Conservation (phyloP, 768 basidiomycete genomes). For the Saitozyma podzolica region DNA sequence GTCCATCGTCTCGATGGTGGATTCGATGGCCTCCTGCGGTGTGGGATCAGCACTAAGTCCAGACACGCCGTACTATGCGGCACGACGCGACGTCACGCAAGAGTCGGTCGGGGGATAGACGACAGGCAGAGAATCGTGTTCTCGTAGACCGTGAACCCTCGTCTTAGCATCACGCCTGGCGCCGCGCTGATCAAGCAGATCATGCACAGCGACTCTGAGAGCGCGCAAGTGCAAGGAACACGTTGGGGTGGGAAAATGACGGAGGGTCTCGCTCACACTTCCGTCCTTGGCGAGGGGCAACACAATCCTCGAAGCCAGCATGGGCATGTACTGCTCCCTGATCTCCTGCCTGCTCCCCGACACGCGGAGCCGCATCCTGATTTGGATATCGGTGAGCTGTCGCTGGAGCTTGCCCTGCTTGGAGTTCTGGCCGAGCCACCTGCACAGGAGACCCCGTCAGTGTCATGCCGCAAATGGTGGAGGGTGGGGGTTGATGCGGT, state of each 20-base stretch:
- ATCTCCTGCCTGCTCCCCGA: slow-evolving; percentile 89
- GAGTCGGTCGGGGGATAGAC: too few species aligned
- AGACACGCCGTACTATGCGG: too few species aligned
- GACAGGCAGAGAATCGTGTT: neutral
- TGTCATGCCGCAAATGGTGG: too few species aligned
- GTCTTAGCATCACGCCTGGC: too few species aligned
- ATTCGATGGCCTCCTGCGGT: slow-evolving; percentile 70
- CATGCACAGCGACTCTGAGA: too few species aligned
- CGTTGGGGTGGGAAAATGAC: too few species aligned
- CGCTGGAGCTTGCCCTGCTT: slow-evolving; percentile 79
- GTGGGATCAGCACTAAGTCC: neutral
- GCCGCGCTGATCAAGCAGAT: too few species aligned
- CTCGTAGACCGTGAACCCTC: too few species aligned
- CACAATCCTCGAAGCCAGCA: slow-evolving; percentile 78
- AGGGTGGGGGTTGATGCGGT: too few species aligned
- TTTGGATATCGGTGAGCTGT: slow-evolving; percentile 84
- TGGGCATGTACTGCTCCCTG: slow-evolving; percentile 84
- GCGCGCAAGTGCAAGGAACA: too few species aligned
- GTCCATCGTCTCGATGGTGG: slow-evolving; percentile 86
- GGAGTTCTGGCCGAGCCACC: slow-evolving; percentile 98
- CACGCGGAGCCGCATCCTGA: slow-evolving; percentile 89
- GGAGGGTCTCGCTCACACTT: slow-evolving; percentile 60
- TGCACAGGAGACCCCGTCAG: slow-evolving; percentile 47
- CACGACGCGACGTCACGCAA: neutral
- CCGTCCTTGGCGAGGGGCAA: slow-evolving; percentile 73